These are phyloP conservation scores for Fragaria vesca DNA, from an alignment of 306 rosid species.

Conservation along the genomic window DNA sequence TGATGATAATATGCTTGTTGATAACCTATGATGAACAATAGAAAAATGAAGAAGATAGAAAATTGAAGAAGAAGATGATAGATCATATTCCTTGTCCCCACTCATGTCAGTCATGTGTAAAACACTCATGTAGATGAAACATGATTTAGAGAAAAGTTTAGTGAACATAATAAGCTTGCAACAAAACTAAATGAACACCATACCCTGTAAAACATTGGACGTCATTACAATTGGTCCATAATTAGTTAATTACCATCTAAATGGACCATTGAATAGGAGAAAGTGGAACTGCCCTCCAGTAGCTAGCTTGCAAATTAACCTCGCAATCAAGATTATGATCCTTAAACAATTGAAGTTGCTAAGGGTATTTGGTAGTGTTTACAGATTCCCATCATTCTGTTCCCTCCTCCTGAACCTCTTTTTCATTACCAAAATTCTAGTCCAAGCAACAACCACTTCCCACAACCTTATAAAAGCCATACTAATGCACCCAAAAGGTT, in stretches of 20 bases:
- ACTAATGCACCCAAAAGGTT: conserved; percentile 27
- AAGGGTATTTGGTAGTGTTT: conserved; percentile 1
- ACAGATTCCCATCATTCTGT: conserved; percentile 54
- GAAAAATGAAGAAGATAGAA: neutral
- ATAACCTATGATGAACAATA: neutral
- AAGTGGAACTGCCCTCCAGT: neutral
- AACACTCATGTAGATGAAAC: conserved; percentile 29
- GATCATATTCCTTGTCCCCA: conserved; percentile 21
- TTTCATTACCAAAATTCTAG: conserved; percentile 46
- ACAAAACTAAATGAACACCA: conserved; percentile 1
- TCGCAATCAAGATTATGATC: neutral
- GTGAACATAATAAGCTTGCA: conserved; percentile 21
- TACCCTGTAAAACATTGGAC: neutral
- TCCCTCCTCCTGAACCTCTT: conserved; percentile 37
- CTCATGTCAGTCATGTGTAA: conserved; percentile 25
- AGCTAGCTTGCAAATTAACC: neutral
- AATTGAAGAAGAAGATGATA: conserved; percentile 16
- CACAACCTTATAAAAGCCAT: conserved; percentile 58
- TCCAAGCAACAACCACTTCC: conserved; percentile 60
- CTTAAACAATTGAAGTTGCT: neutral
- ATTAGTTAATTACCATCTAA: neutral
- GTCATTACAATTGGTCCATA: neutral
- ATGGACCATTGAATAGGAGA: neutral
- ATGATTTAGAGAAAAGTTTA: conserved; percentile 24
- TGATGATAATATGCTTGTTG: neutral